A percentile compares a stretch with the other conserved stretches of the same genome.
These are phyloP conservation scores for Porogramme epimiltina DNA, from an alignment of 1,284 basidiomycete species.

Conservation along the genomic window DNA sequence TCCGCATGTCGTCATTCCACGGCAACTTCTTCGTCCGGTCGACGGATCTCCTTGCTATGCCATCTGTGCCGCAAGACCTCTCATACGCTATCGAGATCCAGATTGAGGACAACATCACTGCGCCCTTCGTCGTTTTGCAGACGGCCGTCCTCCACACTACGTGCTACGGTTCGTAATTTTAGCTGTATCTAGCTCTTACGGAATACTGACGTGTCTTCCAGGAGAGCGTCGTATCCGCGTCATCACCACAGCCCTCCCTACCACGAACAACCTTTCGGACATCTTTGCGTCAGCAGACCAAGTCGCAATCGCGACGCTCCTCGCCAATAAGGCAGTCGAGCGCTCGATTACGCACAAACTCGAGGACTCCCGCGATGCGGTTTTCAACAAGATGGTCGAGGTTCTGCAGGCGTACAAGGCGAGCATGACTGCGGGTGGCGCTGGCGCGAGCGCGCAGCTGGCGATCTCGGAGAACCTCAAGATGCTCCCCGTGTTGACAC, in stretches of 20 bases:
- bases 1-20: constrained; percentile 98
- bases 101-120: constrained; percentile 93
- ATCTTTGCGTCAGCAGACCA: constrained; percentile 96
- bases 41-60: constrained; percentile 95
- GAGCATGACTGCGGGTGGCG: constrained; percentile 93
- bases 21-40: constrained; percentile 99
- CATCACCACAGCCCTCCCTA: constrained; percentile 90
- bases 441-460: constrained; percentile 93
- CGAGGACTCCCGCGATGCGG: constrained; percentile 91
- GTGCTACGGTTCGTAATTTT: constrained; percentile 70
- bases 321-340: constrained; percentile 98
- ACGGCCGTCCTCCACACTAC: constrained; percentile 97
- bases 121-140: constrained; percentile 95
- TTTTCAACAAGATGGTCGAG: constrained; percentile 90
- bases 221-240: constrained; percentile 96
- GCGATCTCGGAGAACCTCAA: constrained; percentile 92
- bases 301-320: constrained; percentile 85
- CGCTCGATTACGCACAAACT: constrained; percentile 87
- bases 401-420: constrained; percentile 93
- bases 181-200: background rate
- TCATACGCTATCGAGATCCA: constrained; percentile 97
- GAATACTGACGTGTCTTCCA: constrained; percentile 24
- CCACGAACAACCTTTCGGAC: constrained; percentile 91
- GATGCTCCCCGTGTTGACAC: constrained; percentile 88
- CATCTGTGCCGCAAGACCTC: constrained; percentile 95